phyloP scores from a whole-genome alignment of 306 rosid genomes.

The Quercus alba region DNA sequence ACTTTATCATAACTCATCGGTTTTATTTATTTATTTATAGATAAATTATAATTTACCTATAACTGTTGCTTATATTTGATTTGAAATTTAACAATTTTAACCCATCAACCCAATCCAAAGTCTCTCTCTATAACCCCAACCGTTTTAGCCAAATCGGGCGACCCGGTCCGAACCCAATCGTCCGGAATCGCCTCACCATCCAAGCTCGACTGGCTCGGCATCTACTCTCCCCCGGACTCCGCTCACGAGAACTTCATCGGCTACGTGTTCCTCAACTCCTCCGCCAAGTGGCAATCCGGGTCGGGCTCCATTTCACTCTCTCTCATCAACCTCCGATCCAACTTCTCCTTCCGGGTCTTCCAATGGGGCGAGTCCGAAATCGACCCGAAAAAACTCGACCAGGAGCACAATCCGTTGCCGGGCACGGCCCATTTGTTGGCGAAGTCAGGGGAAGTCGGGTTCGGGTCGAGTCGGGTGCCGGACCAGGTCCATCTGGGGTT shows the following conservation, averaged over 20 bases:
- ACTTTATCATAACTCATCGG: no score
- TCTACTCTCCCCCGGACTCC: slow-evolving; percentile 73
- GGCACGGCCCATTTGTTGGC: slow-evolving; percentile 50
- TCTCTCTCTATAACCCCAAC: slow-evolving; percentile 39
- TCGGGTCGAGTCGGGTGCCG: slow-evolving; percentile 37
- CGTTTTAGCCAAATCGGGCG: slow-evolving; percentile 51
- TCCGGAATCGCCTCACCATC: slow-evolving; percentile 65
- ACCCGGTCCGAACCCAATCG: slow-evolving; percentile 53
- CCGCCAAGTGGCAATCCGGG: slow-evolving; percentile 61
- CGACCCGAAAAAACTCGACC: slow-evolving; percentile 49
- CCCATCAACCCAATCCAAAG: slow-evolving; percentile 31
- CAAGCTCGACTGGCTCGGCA: slow-evolving; percentile 70
- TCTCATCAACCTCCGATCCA: slow-evolving; percentile 66
- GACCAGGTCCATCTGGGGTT: slow-evolving; percentile 76
- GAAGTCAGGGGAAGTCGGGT: slow-evolving; percentile 34
- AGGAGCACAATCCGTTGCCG: slow-evolving; percentile 73
- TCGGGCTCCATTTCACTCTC: slow-evolving; percentile 58
- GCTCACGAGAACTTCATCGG: slow-evolving; percentile 61
- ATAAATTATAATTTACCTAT: no score
- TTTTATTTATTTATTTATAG: no score
- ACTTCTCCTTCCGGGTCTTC: slow-evolving; percentile 83
- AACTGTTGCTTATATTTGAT: no score
- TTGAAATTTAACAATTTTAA: no score
- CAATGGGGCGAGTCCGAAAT: slow-evolving; percentile 67
- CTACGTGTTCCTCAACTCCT: slow-evolving; percentile 60